These are phyloP conservation scores for Verticillium nubilum DNA, from an alignment of 2,329 filamentous ascomycete genomes.

Conservation along the genomic window DNA sequence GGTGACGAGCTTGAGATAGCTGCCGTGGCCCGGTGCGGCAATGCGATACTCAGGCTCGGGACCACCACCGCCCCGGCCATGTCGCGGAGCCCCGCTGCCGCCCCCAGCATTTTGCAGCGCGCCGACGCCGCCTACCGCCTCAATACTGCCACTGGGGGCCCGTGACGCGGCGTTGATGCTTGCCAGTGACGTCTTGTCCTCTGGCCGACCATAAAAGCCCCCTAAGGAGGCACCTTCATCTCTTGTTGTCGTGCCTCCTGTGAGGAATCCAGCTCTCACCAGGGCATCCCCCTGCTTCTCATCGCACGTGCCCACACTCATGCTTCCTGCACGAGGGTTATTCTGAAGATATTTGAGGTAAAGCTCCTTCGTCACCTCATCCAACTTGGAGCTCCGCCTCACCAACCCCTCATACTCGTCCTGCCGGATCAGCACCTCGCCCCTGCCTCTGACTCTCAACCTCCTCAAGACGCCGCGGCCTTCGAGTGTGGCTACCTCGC, in stretches of 20 bases:
- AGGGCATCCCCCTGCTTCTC: slow-evolving; percentile 48
- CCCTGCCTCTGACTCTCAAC: slow-evolving; percentile 57
- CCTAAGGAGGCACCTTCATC: slow-evolving; percentile 7
- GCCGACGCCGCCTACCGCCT: slow-evolving; percentile 63
- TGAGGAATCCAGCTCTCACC: slow-evolving; percentile 63
- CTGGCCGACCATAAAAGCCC: slow-evolving; percentile 38
- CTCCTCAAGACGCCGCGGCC: slow-evolving; percentile 52
- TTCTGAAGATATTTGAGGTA: slow-evolving; percentile 47
- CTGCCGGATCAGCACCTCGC: slow-evolving; percentile 59
- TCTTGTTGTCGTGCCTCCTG: slow-evolving; percentile 30
- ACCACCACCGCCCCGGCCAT: slow-evolving; percentile 20
- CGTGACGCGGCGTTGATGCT: slow-evolving; percentile 58
- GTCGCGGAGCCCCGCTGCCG: slow-evolving; percentile 29
- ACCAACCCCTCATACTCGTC: slow-evolving; percentile 50
- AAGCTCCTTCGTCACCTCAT: slow-evolving; percentile 37
- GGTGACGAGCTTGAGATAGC: slow-evolving; percentile 60
- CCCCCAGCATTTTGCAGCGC: slow-evolving; percentile 62
- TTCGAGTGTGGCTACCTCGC: slow-evolving; percentile 59
- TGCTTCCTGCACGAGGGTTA: slow-evolving; percentile 33
- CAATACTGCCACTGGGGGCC: slow-evolving; percentile 63
- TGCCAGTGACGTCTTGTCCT: slow-evolving; percentile 49
- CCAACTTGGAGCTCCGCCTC: slow-evolving; percentile 18
- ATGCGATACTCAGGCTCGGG: slow-evolving; percentile 40
- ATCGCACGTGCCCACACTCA: background rate
- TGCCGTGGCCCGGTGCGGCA: slow-evolving; percentile 61